Evolutionary conservation across 139 green algal genomes (phyloP), one percentile per base, ranked within the genome.

Genomic region (Chlamydomonas incerta): DNA sequence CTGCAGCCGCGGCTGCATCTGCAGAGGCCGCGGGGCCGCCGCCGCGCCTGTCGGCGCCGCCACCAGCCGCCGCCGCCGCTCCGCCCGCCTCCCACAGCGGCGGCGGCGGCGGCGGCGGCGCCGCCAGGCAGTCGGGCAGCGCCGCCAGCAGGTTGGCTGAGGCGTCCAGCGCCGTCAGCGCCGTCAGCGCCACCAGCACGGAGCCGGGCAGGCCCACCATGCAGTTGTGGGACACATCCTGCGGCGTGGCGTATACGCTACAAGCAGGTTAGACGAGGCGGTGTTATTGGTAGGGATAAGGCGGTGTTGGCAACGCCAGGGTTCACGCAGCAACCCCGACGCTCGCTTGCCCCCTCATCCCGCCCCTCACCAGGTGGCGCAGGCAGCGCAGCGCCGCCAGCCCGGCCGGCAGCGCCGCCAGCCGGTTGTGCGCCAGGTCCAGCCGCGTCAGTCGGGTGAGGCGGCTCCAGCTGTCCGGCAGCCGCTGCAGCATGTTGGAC

Each of bases 351-450:
- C n/a, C n/a, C n/a, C n/a, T n/a, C n/a, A n/a, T n/a, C n/a, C 41
- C 6, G 5, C 8, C 34, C 35, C 14, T 37, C 34, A 37, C 31
- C 34, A 75, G 69, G 35, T 75, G 69, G 15, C 69, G 35, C 69
- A 75, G 69, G 69, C 34, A 35, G 69, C 41, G 69, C 69, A 75
- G 69, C 69, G 35, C 69, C 23, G 69, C 52, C 41, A 75, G 35
- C 23, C 69, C 69, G 34, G 69, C 34, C 13, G 69, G 69, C 69
- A 75, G 69, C 9, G 52, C 8, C 26, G 72, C 34, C 28, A 80
- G 72, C 50, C n/a, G 47, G 72, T 80, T 80, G 72, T 58, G 72
- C 28, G 50, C n/a, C 29, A 80, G 72, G 50, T 66, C 47, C 29
- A 80, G 72, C 11, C 31, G 29, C 29, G 26, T 2, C 29, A 80